Conservation (phyloP, 306 rosid genomes). For the Elaeagnus macrophylla region DNA sequence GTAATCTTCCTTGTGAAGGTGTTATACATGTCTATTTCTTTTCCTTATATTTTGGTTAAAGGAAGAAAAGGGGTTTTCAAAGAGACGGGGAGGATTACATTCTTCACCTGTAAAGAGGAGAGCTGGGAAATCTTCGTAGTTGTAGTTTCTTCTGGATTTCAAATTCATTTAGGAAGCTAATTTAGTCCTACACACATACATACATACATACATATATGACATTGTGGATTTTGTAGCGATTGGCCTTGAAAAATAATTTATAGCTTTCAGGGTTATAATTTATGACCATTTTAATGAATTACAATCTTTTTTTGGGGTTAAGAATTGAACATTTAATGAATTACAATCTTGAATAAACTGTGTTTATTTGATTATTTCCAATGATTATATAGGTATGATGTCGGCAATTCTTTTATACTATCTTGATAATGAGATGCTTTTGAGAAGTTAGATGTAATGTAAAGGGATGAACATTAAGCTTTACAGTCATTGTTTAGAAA, state of each 20-base stretch:
- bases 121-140: slow-evolving; percentile 33
- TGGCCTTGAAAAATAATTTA: slow-evolving; percentile 16
- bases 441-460: too few species aligned
- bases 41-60: neutral
- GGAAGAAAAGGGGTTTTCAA: slow-evolving; percentile 16
- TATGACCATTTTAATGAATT: slow-evolving; percentile 17
- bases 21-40: slow-evolving; percentile 9
- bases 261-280: slow-evolving; percentile 25
- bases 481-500: too few species aligned
- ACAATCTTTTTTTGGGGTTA: slow-evolving; percentile 39
- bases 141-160: slow-evolving; percentile 24
- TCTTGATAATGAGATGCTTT: too few species aligned
- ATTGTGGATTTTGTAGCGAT: slow-evolving; percentile 29
- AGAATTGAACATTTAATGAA: slow-evolving; percentile 12
- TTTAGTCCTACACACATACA: neutral
- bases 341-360: neutral
- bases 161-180: slow-evolving; percentile 23
- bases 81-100: slow-evolving; percentile 22
- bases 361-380: too few species aligned
- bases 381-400: too few species aligned
- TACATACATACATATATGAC: slow-evolving; percentile 19
- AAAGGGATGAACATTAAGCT: too few species aligned
- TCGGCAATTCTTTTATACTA: too few species aligned
- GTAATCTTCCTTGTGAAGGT: slow-evolving; percentile 9
- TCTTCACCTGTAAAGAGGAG: slow-evolving; percentile 46